phyloP scores from a whole-genome alignment of 1,284 basidiomycete species.

The Leccinum cinnamomeum region DNA sequence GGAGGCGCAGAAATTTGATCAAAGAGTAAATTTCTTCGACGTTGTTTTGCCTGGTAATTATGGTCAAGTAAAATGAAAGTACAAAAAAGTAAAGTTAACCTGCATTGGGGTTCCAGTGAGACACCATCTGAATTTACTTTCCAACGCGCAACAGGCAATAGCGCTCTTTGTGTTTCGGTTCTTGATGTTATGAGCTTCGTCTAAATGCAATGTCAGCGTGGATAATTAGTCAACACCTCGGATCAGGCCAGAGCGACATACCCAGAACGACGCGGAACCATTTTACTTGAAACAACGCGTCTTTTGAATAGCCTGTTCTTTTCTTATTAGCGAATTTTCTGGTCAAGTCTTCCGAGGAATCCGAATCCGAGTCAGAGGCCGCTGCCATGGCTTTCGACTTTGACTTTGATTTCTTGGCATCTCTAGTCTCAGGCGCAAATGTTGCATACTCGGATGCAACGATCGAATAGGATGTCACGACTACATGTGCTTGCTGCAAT shows the following conservation, averaged over 20 bases:
- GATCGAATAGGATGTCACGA: slow-evolving; percentile 83
- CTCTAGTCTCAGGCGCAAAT: slow-evolving; percentile 47
- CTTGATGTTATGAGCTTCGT: slow-evolving; percentile 98
- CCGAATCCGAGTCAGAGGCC: slow-evolving; percentile 40
- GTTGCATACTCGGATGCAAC: slow-evolving; percentile 71
- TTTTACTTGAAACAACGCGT: slow-evolving; percentile 75
- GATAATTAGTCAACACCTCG: background rate
- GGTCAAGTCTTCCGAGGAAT: slow-evolving; percentile 35
- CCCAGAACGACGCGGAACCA: slow-evolving; percentile 90
- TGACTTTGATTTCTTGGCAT: slow-evolving; percentile 44
- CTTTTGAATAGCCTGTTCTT: slow-evolving; percentile 44
- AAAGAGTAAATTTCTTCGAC: slow-evolving; percentile 90
- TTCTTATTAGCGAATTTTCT: slow-evolving; percentile 36
- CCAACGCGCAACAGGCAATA: slow-evolving; percentile 77
- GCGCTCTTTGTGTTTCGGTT: slow-evolving; percentile 84
- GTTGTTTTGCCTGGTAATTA: slow-evolving; percentile 69
- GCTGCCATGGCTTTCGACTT: slow-evolving; percentile 25
- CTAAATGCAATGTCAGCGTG: slow-evolving; percentile 41
- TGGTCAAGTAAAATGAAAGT: background rate
- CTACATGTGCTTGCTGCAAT: slow-evolving; percentile 69
- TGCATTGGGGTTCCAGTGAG: slow-evolving; percentile 89
- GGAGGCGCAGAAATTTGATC: slow-evolving; percentile 85
- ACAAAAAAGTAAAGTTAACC: slow-evolving; percentile 30
- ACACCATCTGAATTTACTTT: slow-evolving; percentile 85
- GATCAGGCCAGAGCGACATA: slow-evolving; percentile 32